These are phyloP conservation scores for Epichloe amarillans DNA, from an alignment of 2,329 filamentous ascomycete species.

Conservation along the genomic window DNA sequence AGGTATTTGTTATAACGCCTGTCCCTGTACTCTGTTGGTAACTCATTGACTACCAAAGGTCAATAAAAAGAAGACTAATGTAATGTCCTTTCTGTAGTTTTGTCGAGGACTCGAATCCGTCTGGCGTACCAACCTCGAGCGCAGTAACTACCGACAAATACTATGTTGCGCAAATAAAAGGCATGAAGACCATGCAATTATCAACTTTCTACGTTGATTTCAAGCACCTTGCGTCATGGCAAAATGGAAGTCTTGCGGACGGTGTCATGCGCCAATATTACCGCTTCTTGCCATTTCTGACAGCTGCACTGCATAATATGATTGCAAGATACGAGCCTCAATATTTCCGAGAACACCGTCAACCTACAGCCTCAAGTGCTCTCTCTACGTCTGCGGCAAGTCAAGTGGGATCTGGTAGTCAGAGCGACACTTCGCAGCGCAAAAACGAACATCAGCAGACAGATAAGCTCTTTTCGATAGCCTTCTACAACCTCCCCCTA, in stretches of 20 bases:
- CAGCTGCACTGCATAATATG: conserved; percentile 76
- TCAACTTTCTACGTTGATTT: conserved; percentile 82
- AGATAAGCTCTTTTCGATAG: conserved; percentile 86
- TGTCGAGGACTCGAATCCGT: conserved; percentile 53
- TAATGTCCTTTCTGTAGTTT: conserved; percentile 31
- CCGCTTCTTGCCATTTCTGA: conserved; percentile 85
- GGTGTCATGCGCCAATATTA: conserved; percentile 88
- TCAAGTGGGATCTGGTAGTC: conserved; percentile 46
- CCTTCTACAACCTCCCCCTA: conserved; percentile 84
- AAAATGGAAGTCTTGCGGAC: conserved; percentile 69
- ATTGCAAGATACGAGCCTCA: conserved; percentile 89
- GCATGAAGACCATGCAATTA: conserved; percentile 59
- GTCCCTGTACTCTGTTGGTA: background rate
- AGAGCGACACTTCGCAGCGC: conserved; percentile 56
- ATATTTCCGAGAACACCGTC: conserved; percentile 87
- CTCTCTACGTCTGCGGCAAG: conserved; percentile 55
- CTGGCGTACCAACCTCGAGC: conserved; percentile 51
- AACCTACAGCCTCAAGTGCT: conserved; percentile 63
- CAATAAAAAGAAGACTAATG: background rate
- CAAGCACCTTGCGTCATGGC: conserved; percentile 65
- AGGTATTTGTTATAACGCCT: conserved; percentile 31
- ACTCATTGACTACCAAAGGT: background rate
- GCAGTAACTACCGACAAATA: conserved; percentile 66
- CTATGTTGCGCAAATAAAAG: conserved; percentile 73
- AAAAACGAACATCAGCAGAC: conserved; percentile 93